Evolutionary conservation across 805 yeast genomes (phyloP).

Genomic region (Metschnikowia hibisci): DNA sequence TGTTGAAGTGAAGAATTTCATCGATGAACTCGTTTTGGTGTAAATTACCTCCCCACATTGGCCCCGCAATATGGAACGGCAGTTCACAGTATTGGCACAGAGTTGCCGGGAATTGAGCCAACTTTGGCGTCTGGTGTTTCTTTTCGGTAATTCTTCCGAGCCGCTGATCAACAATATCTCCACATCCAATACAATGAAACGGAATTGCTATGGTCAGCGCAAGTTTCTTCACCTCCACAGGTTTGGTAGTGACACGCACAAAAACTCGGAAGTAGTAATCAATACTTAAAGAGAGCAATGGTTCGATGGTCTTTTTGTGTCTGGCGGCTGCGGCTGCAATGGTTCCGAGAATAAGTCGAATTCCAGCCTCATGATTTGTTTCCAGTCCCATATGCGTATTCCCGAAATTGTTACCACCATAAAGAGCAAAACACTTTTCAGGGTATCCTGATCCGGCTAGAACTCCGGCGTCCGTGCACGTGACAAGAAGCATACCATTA

Average conservation of each 20-base stretch:
- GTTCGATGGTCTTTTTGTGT: conserved; percentile 83
- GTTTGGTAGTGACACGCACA: conserved; percentile 71
- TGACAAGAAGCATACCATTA: conserved; percentile 81
- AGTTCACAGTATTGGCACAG: conserved; percentile 68
- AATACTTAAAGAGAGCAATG: conserved; percentile 77
- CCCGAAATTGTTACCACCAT: conserved; percentile 89
- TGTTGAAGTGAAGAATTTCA: conserved; percentile 54
- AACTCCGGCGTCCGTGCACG: conserved; percentile 95
- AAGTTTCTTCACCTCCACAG: conserved; percentile 75
- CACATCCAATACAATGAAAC: conserved; percentile 86
- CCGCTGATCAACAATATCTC: conserved; percentile 63
- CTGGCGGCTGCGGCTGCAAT: conserved; percentile 84
- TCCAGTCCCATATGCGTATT: conserved; percentile 50
- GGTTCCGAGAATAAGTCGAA: conserved; percentile 74
- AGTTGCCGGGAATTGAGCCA: conserved; percentile 58
- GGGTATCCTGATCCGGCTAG: conserved; percentile 96
- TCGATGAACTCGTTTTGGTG: conserved; percentile 69
- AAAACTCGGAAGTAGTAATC: conserved; percentile 91
- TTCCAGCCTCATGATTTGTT: conserved; percentile 89
- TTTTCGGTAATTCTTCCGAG: conserved; percentile 57
- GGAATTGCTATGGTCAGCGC: conserved; percentile 74
- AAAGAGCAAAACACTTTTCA: conserved; percentile 90
- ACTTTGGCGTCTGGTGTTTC: conserved; percentile 52
- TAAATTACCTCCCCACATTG: conserved; percentile 88
- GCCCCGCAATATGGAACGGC: conserved; percentile 82